Conservation (phyloP, 495 filamentous ascomycete genomes). For the Hypoxylon perforatum region DNA sequence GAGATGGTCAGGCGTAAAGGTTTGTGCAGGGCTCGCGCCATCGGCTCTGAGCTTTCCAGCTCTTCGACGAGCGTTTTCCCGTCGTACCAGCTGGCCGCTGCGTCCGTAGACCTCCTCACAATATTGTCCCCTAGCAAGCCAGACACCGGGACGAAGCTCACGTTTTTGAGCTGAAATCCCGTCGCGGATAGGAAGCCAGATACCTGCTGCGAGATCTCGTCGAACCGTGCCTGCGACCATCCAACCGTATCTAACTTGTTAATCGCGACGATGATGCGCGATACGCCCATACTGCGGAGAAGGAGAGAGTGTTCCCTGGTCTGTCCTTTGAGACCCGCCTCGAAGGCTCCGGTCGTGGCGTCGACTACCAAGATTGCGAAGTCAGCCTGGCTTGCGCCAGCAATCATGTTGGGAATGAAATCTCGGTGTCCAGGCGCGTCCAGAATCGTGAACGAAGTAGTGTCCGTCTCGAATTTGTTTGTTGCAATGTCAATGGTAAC, state of each 20-base stretch:
- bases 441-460: slow-evolving; percentile 88
- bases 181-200: slow-evolving; percentile 82
- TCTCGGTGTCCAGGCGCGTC: slow-evolving; percentile 95
- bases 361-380: slow-evolving; percentile 97
- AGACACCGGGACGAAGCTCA: slow-evolving; percentile 88
- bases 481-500: slow-evolving; percentile 98
- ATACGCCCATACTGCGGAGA: slow-evolving; percentile 90
- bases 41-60: slow-evolving; percentile 81
- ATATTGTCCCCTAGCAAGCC: slow-evolving; percentile 91
- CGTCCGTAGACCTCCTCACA: slow-evolving; percentile 66
- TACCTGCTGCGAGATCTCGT: slow-evolving; percentile 86
- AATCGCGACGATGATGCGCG: slow-evolving; percentile 85
- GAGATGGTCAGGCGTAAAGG: slow-evolving; percentile 86
- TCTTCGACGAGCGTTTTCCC: slow-evolving; percentile 83
- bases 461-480: slow-evolving; percentile 90
- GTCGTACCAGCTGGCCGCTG: slow-evolving; percentile 77
- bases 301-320: slow-evolving; percentile 93
- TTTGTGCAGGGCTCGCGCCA: slow-evolving; percentile 75
- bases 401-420: slow-evolving; percentile 99
- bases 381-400: slow-evolving; percentile 93
- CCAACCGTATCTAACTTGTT: slow-evolving; percentile 91
- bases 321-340: slow-evolving; percentile 91
- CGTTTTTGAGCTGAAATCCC: slow-evolving; percentile 80
- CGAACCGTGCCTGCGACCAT: slow-evolving; percentile 84
- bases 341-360: slow-evolving; percentile 86